Base-by-base conservation (phyloP, 208 protist genomes). In the Trypanosoma avium region DNA sequence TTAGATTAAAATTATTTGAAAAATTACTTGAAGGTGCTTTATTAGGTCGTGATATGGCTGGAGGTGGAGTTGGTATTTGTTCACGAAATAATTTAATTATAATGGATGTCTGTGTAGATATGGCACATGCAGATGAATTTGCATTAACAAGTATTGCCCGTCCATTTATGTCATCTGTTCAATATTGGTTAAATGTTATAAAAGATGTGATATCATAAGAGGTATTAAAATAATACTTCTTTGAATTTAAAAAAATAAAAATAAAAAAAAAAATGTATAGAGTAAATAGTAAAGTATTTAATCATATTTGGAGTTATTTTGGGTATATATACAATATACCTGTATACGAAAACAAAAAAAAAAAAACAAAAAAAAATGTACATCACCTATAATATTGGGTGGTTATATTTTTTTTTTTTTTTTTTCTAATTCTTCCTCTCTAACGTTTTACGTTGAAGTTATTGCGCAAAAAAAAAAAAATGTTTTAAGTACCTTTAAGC, bases 41-140 rank as follows among this genome's bases (percentile, higher is more conserved):
- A 13, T 77, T 96, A 0, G 86, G 91, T 2, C 77, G 82, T 43
- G 86, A 91, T 32, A 93, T 86, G 73, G 81, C 88, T 4, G 88
- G 88, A 8, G 85, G 79, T 3, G 79, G 80, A 5, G 82, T 93
- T 4, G 86, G 91, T 2, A 57, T 96, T 22, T 88, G 82, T 55
- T 53, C 46, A 22, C 70, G 83, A 56, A 79, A 85, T 45, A 67
- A 84, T 29, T 68, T 94, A 0, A 63, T 94, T 3, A 70, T 96
- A 21, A 86, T 96, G 76, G 77, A 81, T 65, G 70, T 66, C 7
- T 89, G 82, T 9, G 58, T 90, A 2, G 73, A 92, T 45, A 45
- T 94, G 19, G 75, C 73, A 3, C 81, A 83, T 62, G 73, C 65
- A 58, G 73, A 79, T 38, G 67, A 73, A 6, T 47, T 47, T 2